These are phyloP conservation scores for Physocladia obscura DNA, from an alignment of 192 early-diverging fungal genomes.

Conservation along the genomic window DNA sequence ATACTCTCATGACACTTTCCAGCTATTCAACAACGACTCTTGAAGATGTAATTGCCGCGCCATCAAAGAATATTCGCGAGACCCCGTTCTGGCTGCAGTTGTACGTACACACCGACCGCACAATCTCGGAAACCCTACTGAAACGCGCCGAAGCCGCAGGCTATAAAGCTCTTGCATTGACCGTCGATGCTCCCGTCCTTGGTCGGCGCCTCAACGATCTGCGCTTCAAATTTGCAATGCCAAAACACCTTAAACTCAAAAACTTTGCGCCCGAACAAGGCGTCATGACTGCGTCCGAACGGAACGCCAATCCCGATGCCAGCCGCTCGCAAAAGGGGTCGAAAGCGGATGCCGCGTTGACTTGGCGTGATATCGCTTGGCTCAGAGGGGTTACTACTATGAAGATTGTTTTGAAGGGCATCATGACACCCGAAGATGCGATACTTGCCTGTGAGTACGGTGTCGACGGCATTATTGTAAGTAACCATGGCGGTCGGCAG, in stretches of 20 bases:
- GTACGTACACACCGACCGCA: slow-evolving; percentile 76
- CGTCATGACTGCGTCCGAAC: not conserved
- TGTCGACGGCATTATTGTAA: slow-evolving; percentile 1
- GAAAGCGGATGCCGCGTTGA: slow-evolving; percentile 28
- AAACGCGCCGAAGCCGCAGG: slow-evolving; percentile 72
- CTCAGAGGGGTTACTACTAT: slow-evolving; percentile 12
- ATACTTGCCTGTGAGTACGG: slow-evolving; percentile 31
- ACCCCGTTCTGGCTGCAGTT: slow-evolving; percentile 73
- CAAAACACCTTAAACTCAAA: slow-evolving; percentile 59
- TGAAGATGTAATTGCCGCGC: slow-evolving; percentile 63
- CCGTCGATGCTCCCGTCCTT: slow-evolving; percentile 59
- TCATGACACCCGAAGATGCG: slow-evolving; percentile 37
- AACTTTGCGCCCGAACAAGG: slow-evolving; percentile 50
- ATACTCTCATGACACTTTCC: slow-evolving; percentile 57
- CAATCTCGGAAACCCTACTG: slow-evolving; percentile 64
- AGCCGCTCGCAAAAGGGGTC: not conserved
- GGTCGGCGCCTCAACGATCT: slow-evolving; percentile 60
- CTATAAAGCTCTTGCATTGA: slow-evolving; percentile 67
- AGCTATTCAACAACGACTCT: slow-evolving; percentile 64
- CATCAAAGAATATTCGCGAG: slow-evolving; percentile 27
- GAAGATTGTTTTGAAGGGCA: slow-evolving; percentile 33
- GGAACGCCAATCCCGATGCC: not conserved
- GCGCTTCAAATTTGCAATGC: slow-evolving; percentile 55
- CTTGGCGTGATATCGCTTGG: slow-evolving; percentile 31
- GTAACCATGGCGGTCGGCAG: slow-evolving; percentile 38